Evolutionary conservation across 2,329 filamentous ascomycete genomes (phyloP).

Genomic region (Byssothecium circinans): DNA sequence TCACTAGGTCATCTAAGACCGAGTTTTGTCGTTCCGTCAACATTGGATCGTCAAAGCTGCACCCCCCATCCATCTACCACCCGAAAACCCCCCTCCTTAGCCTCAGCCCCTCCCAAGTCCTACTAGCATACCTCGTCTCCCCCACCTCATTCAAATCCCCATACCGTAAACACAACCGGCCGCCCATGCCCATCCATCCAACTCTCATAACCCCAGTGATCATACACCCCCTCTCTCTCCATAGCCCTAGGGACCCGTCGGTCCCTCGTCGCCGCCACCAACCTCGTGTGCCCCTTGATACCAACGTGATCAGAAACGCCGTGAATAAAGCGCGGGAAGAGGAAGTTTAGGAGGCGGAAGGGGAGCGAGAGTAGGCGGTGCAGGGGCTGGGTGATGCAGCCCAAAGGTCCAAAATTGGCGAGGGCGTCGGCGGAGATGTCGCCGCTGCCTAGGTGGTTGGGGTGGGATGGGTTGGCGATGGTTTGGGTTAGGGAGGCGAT

Average conservation of each 20-base stretch:
- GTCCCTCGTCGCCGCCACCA: conserved; percentile 36
- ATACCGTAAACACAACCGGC: conserved; percentile 4
- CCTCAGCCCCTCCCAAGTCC: conserved; percentile 35
- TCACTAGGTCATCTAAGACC: no score
- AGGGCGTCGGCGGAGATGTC: conserved; percentile 38
- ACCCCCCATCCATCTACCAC: conserved; percentile 2
- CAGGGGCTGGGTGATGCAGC: conserved; percentile 11
- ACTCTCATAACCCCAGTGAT: conserved; percentile 19
- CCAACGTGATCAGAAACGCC: conserved; percentile 27
- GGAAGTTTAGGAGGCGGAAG: conserved; percentile 19
- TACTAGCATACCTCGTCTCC: conserved; percentile 32
- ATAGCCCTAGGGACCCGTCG: conserved; percentile 32
- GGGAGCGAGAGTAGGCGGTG: conserved; percentile 15
- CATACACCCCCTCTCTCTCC: conserved; percentile 26
- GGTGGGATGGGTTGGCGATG: conserved; percentile 14
- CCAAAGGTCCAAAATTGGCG: conserved; percentile 29
- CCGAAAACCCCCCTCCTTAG: conserved; percentile 7
- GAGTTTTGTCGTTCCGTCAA: no score
- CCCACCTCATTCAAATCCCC: conserved; percentile 19
- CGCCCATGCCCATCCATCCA: conserved; percentile 10
- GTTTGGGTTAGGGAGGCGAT: conserved; percentile 17
- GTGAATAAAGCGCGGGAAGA: conserved; percentile 22
- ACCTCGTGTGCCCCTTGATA: conserved; percentile 29
- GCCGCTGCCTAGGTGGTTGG: conserved; percentile 28
- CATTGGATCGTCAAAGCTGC: no score